Conservation (phyloP, 2,329 filamentous ascomycete species). For the Aspergillus fijiensis region DNA sequence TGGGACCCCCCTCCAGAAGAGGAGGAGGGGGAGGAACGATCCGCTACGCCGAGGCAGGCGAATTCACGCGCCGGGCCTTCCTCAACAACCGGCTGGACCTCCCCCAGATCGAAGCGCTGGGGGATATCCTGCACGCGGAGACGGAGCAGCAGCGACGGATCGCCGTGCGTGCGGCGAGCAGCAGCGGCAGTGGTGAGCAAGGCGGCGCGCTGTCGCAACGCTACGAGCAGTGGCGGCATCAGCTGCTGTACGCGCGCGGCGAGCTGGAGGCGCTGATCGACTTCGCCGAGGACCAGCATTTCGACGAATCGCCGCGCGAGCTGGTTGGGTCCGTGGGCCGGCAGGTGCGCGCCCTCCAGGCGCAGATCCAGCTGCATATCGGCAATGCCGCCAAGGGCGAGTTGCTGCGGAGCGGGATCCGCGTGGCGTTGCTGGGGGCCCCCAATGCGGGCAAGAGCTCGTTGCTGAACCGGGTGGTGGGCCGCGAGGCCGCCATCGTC, state of each 20-base stretch:
- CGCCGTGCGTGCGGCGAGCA: conserved; percentile 73
- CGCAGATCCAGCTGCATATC: conserved; percentile 67
- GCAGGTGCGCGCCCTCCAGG: conserved; percentile 62
- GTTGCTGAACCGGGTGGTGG: conserved; percentile 83
- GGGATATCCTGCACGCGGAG: conserved; percentile 62
- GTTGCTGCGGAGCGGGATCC: conserved; percentile 79
- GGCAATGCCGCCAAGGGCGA: conserved; percentile 78
- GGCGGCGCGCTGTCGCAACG: conserved; percentile 62
- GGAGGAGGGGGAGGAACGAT: conserved; percentile 43
- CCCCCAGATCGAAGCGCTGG: conserved; percentile 71
- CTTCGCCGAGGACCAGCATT: conserved; percentile 96
- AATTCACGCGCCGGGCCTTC: conserved; percentile 92
- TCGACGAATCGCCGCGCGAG: conserved; percentile 78
- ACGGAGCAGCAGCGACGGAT: conserved; percentile 92
- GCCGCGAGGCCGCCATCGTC: conserved; percentile 91
- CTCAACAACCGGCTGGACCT: conserved; percentile 81
- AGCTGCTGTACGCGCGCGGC: conserved; percentile 76
- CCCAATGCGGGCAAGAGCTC: conserved; percentile 97
- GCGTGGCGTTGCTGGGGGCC: conserved; percentile 80
- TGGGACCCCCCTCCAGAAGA: neutral
- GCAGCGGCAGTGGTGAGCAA: neutral
- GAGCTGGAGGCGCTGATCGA: conserved; percentile 96
- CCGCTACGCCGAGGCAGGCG: conserved; percentile 89
- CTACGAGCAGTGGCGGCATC: conserved; percentile 80
- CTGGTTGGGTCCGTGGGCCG: conserved; percentile 67